These are phyloP conservation scores for Alternaria conjuncta DNA, from an alignment of 2,329 filamentous ascomycete species.

Conservation along the genomic window DNA sequence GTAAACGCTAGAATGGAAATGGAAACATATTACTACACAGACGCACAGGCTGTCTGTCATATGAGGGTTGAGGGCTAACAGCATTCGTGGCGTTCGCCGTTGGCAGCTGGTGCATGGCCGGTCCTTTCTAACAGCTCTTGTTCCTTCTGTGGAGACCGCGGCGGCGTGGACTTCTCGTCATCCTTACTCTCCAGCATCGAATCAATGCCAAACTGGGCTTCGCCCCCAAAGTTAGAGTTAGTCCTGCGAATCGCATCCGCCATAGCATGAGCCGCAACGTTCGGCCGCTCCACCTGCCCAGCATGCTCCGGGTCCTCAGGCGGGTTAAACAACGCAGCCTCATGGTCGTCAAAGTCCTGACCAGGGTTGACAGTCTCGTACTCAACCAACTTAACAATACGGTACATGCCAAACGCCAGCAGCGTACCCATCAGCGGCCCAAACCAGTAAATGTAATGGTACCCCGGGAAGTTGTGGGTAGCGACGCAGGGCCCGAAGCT, in stretches of 20 bases:
- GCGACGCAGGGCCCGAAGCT: slow-evolving; percentile 52
- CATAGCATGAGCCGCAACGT: slow-evolving; percentile 36
- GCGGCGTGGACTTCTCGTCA: neutral
- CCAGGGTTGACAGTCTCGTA: slow-evolving; percentile 53
- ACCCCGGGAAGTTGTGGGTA: slow-evolving; percentile 43
- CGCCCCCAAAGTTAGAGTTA: neutral
- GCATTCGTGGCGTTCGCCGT: neutral
- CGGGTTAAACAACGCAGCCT: slow-evolving; percentile 40
- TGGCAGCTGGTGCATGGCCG: neutral
- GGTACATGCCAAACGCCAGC: slow-evolving; percentile 49
- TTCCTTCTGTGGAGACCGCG: neutral
- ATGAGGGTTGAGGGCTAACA: neutral
- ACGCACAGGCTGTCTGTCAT: accelerated
- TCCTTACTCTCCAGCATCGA: neutral
- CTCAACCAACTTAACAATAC: slow-evolving; percentile 50
- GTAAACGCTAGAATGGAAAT: neutral
- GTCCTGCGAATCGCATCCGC: slow-evolving; percentile 11
- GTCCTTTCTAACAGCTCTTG: neutral
- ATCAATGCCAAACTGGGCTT: slow-evolving; percentile 15
- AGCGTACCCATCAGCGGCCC: slow-evolving; percentile 46
- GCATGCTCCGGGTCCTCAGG: slow-evolving; percentile 32
- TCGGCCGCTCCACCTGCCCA: slow-evolving; percentile 39
- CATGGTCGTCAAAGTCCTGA: slow-evolving; percentile 49
- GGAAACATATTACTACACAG: neutral
- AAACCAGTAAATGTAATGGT: slow-evolving; percentile 55